Evolutionary conservation across 108 stramenopile species (phyloP), one percentile per base, ranked within the genome.

Genomic region (Heterococcus sp.): DNA sequence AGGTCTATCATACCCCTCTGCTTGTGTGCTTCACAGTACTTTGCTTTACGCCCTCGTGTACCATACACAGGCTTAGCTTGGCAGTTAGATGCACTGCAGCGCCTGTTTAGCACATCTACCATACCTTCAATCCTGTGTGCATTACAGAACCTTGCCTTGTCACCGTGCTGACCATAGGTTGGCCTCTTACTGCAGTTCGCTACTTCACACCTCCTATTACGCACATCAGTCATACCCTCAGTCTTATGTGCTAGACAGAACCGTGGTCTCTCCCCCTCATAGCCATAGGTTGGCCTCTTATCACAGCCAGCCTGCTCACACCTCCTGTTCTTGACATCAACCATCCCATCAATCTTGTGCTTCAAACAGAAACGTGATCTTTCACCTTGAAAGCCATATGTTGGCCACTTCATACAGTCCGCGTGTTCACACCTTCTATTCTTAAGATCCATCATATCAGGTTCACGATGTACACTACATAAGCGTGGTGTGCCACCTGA

Each of bases 211-310:
- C 83, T 40, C 27, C 83, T 69, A 65, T 75, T 84, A 58, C 68
- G 66, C 38, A 84, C 83, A 65, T 84, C 75, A 5, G 75, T 38
- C 84, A 84, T 84, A 66, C 71, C 75, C 26, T 84, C 84, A 28
- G 63, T 72, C 76, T 77, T 77, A 72, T 84, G 84, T 4, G 76
- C 70, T 28, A 69, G 69, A 67, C 84, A 84, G 38, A 71, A 84
- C 26, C 65, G 71, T 31, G 84, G 75, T 32, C 75, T 63, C 71
- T 84, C 75, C 14, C 75, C 84, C 76, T 75, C 75, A 58, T 84
- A 68, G 1, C 84, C 84, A 58, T 72, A 84, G 26, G 76, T 77
- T 21, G 84, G 84, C 37, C 69, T 40, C 65, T 76, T 77, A 3
- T 71, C 69, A 30, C 84, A 84, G 26, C 76, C 84, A 21, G 38